Evolutionary conservation across 179 eudicot genomes (phyloP).

Genomic region (Vitellaria paradoxa): DNA sequence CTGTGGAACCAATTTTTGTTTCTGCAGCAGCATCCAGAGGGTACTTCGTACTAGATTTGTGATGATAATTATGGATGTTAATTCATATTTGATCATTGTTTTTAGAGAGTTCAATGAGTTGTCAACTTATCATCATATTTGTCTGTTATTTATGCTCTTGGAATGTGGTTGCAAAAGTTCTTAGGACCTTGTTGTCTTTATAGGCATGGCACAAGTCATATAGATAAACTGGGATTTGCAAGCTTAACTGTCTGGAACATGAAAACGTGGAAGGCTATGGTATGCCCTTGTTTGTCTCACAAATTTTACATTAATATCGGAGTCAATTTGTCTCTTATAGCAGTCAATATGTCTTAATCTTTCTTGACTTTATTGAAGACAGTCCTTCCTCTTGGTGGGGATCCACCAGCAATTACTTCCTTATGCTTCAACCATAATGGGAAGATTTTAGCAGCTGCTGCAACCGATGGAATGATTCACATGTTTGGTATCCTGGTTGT

Average conservation of each 20-base stretch:
- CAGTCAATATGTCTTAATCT: constrained; percentile 24
- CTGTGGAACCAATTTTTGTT: constrained; percentile 96
- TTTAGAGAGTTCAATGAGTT: not conserved
- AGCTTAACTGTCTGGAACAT: constrained; percentile 95
- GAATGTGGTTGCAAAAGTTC: not conserved
- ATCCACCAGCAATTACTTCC: constrained; percentile 96
- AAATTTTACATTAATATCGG: constrained; percentile 8
- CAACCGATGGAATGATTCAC: constrained; percentile 96
- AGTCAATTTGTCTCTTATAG: constrained; percentile 7
- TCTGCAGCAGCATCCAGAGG: constrained; percentile 94
- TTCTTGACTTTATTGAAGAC: constrained; percentile 63
- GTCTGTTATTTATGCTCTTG: not conserved
- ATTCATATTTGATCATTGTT: not conserved
- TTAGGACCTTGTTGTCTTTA: constrained; percentile 15
- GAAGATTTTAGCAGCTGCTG: constrained; percentile 94
- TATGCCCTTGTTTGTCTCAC: constrained; percentile 34
- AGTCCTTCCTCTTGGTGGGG: constrained; percentile 99
- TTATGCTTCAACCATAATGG: constrained; percentile 94
- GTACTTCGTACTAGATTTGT: constrained; percentile 30
- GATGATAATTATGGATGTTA: not conserved
- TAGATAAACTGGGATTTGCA: constrained; percentile 62
- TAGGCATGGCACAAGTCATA: constrained; percentile 57
- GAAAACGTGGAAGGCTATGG: constrained; percentile 98
- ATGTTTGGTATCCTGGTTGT: constrained; percentile 92
- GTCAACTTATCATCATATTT: not conserved